Base-by-base conservation (phyloP, 805 yeast species). In the Kodamaea jinghongensis region DNA sequence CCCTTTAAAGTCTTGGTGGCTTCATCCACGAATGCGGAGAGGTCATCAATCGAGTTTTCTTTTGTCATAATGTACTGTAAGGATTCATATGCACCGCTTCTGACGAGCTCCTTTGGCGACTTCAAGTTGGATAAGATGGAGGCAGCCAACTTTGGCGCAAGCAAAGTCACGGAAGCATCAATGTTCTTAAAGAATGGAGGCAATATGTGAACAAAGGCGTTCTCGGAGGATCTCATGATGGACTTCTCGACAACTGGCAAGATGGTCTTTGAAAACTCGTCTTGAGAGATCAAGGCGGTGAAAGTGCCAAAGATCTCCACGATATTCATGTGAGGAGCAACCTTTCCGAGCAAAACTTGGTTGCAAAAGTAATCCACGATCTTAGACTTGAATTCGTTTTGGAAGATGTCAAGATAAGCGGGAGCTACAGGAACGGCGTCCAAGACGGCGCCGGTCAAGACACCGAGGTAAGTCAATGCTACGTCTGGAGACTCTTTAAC, bases 141-240 rank as follows among this genome's bases (percentile, higher is more conserved):
- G 6, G 47, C 23, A n/a, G 61, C 46, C 12, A 61, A 47, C 41
- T 59, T 61, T 1, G 79, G 61, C 2, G 64, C 53, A 7, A 78
- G 55, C 1, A 59, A 49, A 8, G 61, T 54, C 14, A 78, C 53
- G 5, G 41, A 28, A 3, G 38, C 30, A 6, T 37, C 31, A 8
- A 52, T 39, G 13, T 46, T 34, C 17, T 43, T 38, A 32, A 83
- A 66, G 6, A 88, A 53, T 8, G 71, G 67, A 3, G 80, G 75
- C 2, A 84, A 56, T n/a, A 82, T 55, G 13, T 52, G 48, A n/a
- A 71, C 72, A 41, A 87, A 75, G 0, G 86, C 76, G 28, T 67
- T 59, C 53, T 88, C 96, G 0, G 96, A 83, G 2, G 95, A 78
- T 58, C 96, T 76, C 47, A 90, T 67, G 36, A 83, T 69, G 1